Evolutionary conservation across 768 basidiomycete species (phyloP).

Genomic region (Phaeotremella fagi): DNA sequence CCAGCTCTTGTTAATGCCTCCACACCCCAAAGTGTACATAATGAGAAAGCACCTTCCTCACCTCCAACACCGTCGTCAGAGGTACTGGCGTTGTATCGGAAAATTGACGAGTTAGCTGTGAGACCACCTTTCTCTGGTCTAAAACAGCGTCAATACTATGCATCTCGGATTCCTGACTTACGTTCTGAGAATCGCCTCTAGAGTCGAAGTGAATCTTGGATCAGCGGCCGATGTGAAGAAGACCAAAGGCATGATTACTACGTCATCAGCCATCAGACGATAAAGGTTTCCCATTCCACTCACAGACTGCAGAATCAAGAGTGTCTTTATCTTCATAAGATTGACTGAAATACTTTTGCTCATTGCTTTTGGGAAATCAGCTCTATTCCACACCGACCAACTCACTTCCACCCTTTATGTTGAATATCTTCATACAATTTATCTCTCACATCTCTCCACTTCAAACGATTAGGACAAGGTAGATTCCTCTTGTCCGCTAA

Average conservation of each 20-base stretch:
- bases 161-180: constrained; percentile 1
- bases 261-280: too few relatives aligned
- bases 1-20: constrained; percentile 88
- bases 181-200: constrained; percentile 75
- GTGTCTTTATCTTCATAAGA: constrained; percentile 74
- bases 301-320: constrained; percentile 75
- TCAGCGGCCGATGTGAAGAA: constrained; percentile 54
- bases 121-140: constrained; percentile 80
- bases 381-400: neutral
- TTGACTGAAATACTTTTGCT: constrained; percentile 68
- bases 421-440: constrained; percentile 88
- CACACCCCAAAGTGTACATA: constrained; percentile 63
- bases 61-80: constrained; percentile 92
- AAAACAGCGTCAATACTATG: neutral
- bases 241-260: constrained; percentile 64
- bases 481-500: constrained; percentile 92
- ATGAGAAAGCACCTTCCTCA: constrained; percentile 86
- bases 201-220: constrained; percentile 78
- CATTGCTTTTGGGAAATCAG: constrained; percentile 12
- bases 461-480: constrained; percentile 54
- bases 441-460: constrained; percentile 75
- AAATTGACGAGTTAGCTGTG: constrained; percentile 69
- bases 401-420: constrained; percentile 72
- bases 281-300: constrained; percentile 1
- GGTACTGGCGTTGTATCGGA: constrained; percentile 79